These are phyloP conservation scores for Byssochlamys sp. DNA, from an alignment of 2,329 filamentous ascomycete species.

Conservation along the genomic window DNA sequence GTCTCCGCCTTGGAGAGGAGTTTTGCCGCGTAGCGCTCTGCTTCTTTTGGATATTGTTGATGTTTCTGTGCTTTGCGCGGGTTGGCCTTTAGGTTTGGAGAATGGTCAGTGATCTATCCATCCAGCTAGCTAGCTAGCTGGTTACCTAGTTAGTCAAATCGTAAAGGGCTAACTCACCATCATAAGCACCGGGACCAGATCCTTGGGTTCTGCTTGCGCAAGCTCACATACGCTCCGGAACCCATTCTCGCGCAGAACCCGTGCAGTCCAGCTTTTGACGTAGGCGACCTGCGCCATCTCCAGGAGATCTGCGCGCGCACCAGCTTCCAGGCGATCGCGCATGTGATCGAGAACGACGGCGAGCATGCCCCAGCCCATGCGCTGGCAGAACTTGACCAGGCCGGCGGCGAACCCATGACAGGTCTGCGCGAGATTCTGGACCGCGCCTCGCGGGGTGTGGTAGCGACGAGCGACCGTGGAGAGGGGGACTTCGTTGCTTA, in stretches of 20 bases:
- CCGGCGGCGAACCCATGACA: constrained; percentile 70
- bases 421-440: constrained; percentile 64
- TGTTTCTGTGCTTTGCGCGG: constrained; percentile 47
- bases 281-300: constrained; percentile 63
- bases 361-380: constrained; percentile 67
- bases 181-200: constrained; percentile 62
- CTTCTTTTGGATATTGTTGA: constrained; percentile 48
- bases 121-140: too few species aligned
- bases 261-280: constrained; percentile 67
- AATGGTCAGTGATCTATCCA: constrained; percentile 1
- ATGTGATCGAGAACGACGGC: constrained; percentile 66
- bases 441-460: constrained; percentile 56
- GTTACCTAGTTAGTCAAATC: too few species aligned
- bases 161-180: constrained; percentile 41
- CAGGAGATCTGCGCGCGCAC: constrained; percentile 60
- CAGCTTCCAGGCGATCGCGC: constrained; percentile 62
- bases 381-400: constrained; percentile 69
- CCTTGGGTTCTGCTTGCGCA: constrained; percentile 58
- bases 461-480: constrained; percentile 62
- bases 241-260: constrained; percentile 66
- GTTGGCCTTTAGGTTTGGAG: constrained; percentile 45
- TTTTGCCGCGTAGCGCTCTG: constrained; percentile 54
- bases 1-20: constrained; percentile 56
- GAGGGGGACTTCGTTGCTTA: constrained; percentile 67
- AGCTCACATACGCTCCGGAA: constrained; percentile 59